These are phyloP conservation scores for Russula lepida DNA, from an alignment of 768 basidiomycete genomes.

Conservation along the genomic window DNA sequence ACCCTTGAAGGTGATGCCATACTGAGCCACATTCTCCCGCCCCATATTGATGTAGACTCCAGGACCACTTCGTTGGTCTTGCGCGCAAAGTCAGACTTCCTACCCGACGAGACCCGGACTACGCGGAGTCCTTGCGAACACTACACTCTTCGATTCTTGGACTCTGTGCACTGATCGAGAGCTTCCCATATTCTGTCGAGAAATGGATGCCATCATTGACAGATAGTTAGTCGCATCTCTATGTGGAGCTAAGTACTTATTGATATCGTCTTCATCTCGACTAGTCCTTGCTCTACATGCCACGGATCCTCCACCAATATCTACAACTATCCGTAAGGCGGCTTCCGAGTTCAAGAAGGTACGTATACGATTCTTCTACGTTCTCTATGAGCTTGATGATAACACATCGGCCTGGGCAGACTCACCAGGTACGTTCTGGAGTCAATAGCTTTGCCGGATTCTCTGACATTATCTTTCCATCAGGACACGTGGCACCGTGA, in stretches of 20 bases:
- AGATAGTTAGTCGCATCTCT: slow-evolving; percentile 42
- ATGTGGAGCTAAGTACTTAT: background rate
- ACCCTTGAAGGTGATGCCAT: slow-evolving; percentile 58
- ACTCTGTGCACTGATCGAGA: slow-evolving; percentile 42
- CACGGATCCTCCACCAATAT: slow-evolving; percentile 83
- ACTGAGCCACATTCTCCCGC: background rate
- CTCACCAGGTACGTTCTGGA: slow-evolving; percentile 29
- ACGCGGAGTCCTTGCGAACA: slow-evolving; percentile 61
- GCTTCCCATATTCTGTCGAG: slow-evolving; percentile 50
- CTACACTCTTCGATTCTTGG: slow-evolving; percentile 66
- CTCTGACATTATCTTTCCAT: slow-evolving; percentile 1
- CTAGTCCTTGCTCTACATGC: slow-evolving; percentile 69
- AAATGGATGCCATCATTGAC: slow-evolving; percentile 55
- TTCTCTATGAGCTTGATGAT: background rate
- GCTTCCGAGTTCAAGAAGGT: slow-evolving; percentile 84
- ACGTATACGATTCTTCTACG: slow-evolving; percentile 20
- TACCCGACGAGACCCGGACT: slow-evolving; percentile 55
- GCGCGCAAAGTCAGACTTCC: slow-evolving; percentile 59
- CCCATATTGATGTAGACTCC: background rate
- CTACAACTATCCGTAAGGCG: slow-evolving; percentile 79
- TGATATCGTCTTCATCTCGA: slow-evolving; percentile 4
- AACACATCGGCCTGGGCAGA: slow-evolving; percentile 21
- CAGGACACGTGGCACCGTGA: slow-evolving; percentile 92
- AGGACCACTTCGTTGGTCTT: slow-evolving; percentile 76
- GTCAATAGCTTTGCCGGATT: background rate